Evolutionary conservation across 106 monocot genomes (phyloP), one percentile per base, ranked within the genome.

Genomic region (Phalaenopsis aphrodite): DNA sequence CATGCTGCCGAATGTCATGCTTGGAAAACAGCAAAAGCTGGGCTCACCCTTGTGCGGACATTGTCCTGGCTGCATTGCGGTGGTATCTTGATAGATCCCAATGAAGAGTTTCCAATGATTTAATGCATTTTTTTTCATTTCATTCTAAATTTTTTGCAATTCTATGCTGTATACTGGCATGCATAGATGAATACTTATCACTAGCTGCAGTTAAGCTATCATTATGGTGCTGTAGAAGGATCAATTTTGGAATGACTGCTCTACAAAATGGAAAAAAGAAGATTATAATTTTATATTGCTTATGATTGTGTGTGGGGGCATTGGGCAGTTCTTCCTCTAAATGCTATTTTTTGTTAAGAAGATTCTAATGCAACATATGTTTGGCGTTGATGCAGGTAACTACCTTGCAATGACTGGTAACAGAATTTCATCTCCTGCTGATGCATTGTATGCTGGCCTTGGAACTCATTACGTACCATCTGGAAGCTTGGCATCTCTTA

Each of bases 341-440:
- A 39, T 69, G 36, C 15, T 74, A 6, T 21, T 52, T 74, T 43
- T 19, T 42, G 43, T 16, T 19, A 74, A 19, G 39, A 30, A 30
- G 30, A 30, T 36, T 4, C 43, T 74, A 19, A 45, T 43, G 5
- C 41, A 42, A 74, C 43, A 43, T 74, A 1, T 74, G 15, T 45
- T 42, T 69, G 69, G 69, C 38, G 43, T 74, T 74, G 45, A 74
- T 74, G 74, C 84, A 97, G 97, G 97, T 81, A 68, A 81, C 81
- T 97, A 97, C 79, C 87, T 97, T 75, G 92, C 86, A 79, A 81
- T 97, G 84, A 97, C 94, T 80, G 97, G 97, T 72, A 94, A 87
- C 84, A 90, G 92, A 82, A 90, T 97, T 79, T 92, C 97, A 64
- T 87, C 90, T 66, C 97, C 97, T 88, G 83, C 89, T 81, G 97